Percentiles rank a stretch among this genome's conserved stretches.
These are phyloP conservation scores for Kuraishia ogatae DNA, from an alignment of 805 yeast species.

Conservation along the genomic window DNA sequence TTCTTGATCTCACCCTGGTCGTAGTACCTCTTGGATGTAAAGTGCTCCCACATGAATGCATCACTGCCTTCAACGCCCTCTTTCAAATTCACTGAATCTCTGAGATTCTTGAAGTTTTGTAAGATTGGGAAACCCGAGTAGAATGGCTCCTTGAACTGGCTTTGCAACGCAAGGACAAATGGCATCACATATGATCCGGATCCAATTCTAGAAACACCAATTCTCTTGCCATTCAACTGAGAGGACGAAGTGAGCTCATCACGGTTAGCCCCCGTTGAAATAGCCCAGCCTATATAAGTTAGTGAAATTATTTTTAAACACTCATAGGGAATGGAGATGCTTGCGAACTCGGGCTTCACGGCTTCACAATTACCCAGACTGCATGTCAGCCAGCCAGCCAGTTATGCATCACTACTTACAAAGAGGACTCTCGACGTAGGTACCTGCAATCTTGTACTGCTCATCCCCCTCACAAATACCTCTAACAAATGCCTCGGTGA, in stretches of 20 bases:
- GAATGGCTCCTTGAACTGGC: slow-evolving; percentile 43
- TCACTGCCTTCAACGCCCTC: slow-evolving; percentile 44
- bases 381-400: background rate
- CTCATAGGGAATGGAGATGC: too few species aligned
- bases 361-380: too few species aligned
- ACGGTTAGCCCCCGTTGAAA: slow-evolving; percentile 65
- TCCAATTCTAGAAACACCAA: slow-evolving; percentile 84
- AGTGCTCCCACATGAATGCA: slow-evolving; percentile 95
- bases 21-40: slow-evolving; percentile 80
- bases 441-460: slow-evolving; percentile 58
- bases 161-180: slow-evolving; percentile 64
- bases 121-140: slow-evolving; percentile 46
- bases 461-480: slow-evolving; percentile 68
- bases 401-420: slow-evolving; percentile 23
- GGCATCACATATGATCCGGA: slow-evolving; percentile 91
- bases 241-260: slow-evolving; percentile 39
- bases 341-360: too few species aligned
- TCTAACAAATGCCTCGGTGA: slow-evolving; percentile 86
- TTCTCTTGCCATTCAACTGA: slow-evolving; percentile 50
- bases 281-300: slow-evolving; percentile 49
- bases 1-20: slow-evolving; percentile 72
- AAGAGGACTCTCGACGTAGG: slow-evolving; percentile 79
- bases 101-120: slow-evolving; percentile 62
- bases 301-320: too few species aligned
- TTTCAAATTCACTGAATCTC: slow-evolving; percentile 67